Conservation (phyloP, 331 rosid genomes). For the Rosa hybrid region DNA sequence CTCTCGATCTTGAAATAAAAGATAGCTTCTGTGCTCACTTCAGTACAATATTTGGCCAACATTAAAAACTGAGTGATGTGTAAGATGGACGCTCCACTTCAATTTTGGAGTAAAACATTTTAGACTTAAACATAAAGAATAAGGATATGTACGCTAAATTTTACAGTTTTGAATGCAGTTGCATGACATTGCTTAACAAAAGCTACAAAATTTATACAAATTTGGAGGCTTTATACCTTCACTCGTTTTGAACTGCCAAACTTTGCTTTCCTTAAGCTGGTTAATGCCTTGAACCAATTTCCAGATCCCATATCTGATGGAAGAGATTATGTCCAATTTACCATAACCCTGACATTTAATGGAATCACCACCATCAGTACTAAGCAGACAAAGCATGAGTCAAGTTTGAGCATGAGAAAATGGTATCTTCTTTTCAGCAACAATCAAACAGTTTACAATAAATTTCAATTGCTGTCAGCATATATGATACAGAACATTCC, state of each 20-base stretch:
- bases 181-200: background rate
- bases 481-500: conserved; percentile 8
- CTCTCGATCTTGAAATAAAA: background rate
- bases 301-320: conserved; percentile 80
- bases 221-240: conserved; percentile 50
- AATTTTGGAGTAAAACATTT: background rate
- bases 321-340: conserved; percentile 22
- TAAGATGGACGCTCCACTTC: background rate
- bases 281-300: conserved; percentile 75
- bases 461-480: background rate
- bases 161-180: background rate
- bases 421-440: conserved; percentile 7
- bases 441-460: conserved; percentile 12
- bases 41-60: conserved; percentile 5
- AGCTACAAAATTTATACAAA: conserved; percentile 13
- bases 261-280: conserved; percentile 61
- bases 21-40: background rate
- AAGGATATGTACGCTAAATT: no score
- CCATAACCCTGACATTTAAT: conserved; percentile 30
- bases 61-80: background rate
- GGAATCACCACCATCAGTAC: conserved; percentile 20
- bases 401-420: conserved; percentile 3
- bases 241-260: conserved; percentile 59
- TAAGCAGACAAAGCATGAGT: conserved; percentile 3
- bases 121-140: no score